Conservation (phyloP, 805 yeast species). For the Ogataea degrootiae region DNA sequence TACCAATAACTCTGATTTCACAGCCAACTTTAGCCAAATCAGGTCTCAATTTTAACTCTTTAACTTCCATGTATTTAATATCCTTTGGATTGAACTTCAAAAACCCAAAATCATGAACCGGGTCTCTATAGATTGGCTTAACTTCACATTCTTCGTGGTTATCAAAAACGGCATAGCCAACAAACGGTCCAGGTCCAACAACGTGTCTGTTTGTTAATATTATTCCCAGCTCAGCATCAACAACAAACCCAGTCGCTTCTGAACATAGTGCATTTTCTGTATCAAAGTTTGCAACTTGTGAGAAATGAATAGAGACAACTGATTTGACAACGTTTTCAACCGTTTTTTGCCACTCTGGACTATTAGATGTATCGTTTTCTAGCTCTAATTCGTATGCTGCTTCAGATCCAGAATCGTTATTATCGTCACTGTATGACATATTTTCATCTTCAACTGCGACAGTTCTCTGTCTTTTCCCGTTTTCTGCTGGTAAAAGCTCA, state of each 20-base stretch:
- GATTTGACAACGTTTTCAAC: slow-evolving; percentile 76
- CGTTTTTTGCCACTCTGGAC: slow-evolving; percentile 69
- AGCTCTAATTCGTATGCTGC: slow-evolving; percentile 7
- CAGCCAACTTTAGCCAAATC: slow-evolving; percentile 86
- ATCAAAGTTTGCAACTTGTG: slow-evolving; percentile 83
- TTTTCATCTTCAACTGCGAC: slow-evolving; percentile 4
- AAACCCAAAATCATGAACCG: slow-evolving; percentile 93
- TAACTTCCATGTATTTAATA: slow-evolving; percentile 69
- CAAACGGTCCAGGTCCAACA: slow-evolving; percentile 92
- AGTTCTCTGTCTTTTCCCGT: slow-evolving; percentile 2
- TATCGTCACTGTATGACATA: not conserved
- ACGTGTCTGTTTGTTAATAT: slow-evolving; percentile 92
- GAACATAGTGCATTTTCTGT: slow-evolving; percentile 75
- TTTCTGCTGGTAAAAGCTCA: not conserved
- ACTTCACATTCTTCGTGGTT: slow-evolving; percentile 92
- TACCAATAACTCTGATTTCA: slow-evolving; percentile 92
- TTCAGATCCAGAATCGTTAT: slow-evolving; percentile 1
- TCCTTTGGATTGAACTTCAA: slow-evolving; percentile 67
- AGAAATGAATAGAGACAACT: slow-evolving; percentile 85
- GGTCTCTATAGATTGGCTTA: slow-evolving; percentile 83
- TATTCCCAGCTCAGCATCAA: slow-evolving; percentile 75
- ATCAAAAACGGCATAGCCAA: slow-evolving; percentile 87
- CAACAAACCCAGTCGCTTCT: slow-evolving; percentile 96
- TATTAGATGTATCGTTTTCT: slow-evolving; percentile 14
- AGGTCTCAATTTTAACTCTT: slow-evolving; percentile 65